Base-by-base conservation (phyloP, 495 filamentous ascomycete species). In the Aspergillus hancockii region DNA sequence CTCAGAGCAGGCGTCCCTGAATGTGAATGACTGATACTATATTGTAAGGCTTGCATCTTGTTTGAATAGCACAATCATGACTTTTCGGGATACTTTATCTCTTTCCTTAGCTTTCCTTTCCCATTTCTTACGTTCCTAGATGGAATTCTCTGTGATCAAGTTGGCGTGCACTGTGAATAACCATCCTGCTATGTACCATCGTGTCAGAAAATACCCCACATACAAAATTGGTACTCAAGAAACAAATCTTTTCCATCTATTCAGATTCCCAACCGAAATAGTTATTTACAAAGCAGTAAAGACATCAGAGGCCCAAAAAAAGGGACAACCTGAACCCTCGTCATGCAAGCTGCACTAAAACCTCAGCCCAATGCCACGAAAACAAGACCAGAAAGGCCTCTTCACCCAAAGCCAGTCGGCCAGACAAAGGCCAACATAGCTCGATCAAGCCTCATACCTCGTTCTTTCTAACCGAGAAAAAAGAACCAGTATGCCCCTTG, bases 21-120 rank as follows among this genome's bases (percentile, higher is more conserved):
- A 62, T 40, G 49, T 60, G 36, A 59, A 57, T 61, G 55, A 62
- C 47, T 52, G 41, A 63, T 52, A 49, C 38, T 57, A 54, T 49
- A 56, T 22, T 62, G 59, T 60, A 41, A 47, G 12, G 40, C 50
- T 9, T 47, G n/a, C 6, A n/a, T 23, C 19, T n/a, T 31, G 51
- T 53, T 41, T 28, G 12, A 38, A 28, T 52, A 16, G 32, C 51
- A 40, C 22, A 16, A 16, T 32, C n/a, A 34, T 32, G 34, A 14
- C 30, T 31, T n/a, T 38, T 41, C 32, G 19, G 51, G 22, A 14
- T 28, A 30, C 49, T 34, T 47, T 2, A 16, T n/a, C 18, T 32
- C 16, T 49, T 50, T 54, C 32, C 40, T 14, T 21, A 28, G 36
- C 21, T 30, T 34, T 41, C n/a, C 30, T 22, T 28, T 47, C 22